These are phyloP conservation scores for Apocynum venetum DNA, from an alignment of 257 asterid species.

Conservation along the genomic window DNA sequence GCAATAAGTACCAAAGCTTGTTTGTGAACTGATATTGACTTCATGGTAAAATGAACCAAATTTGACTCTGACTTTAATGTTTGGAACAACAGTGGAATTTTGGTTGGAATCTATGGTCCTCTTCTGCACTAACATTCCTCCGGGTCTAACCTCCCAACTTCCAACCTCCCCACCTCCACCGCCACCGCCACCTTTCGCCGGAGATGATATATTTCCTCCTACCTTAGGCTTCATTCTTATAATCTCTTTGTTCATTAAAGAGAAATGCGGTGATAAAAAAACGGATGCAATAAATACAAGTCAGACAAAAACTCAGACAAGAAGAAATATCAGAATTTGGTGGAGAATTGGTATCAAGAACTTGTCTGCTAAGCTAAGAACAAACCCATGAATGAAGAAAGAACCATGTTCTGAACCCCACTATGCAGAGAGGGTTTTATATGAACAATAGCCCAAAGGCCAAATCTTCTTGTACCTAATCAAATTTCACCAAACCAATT, in stretches of 20 bases:
- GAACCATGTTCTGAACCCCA: slow-evolving; percentile 63
- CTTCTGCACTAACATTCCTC: slow-evolving; percentile 90
- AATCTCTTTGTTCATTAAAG: slow-evolving; percentile 40
- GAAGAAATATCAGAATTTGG: slow-evolving; percentile 24
- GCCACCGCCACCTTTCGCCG: slow-evolving; percentile 27
- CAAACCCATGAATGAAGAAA: slow-evolving; percentile 57
- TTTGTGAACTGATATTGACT: slow-evolving; percentile 61
- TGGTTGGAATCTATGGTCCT: slow-evolving; percentile 64
- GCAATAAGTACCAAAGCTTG: slow-evolving; percentile 63
- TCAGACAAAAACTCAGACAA: neutral
- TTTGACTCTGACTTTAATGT: slow-evolving; percentile 60
- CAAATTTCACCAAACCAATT: slow-evolving; percentile 20
- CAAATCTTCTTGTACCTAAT: slow-evolving; percentile 23
- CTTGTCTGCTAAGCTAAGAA: slow-evolving; percentile 88
- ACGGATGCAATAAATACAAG: slow-evolving; percentile 10
- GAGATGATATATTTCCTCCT: slow-evolving; percentile 35
- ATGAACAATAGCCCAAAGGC: slow-evolving; percentile 25
- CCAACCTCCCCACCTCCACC: slow-evolving; percentile 31
- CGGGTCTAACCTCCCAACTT: slow-evolving; percentile 73
- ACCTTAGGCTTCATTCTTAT: slow-evolving; percentile 54
- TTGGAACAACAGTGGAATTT: slow-evolving; percentile 36
- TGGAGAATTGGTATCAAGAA: slow-evolving; percentile 17
- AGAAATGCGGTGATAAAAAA: neutral
- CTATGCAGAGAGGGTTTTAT: slow-evolving; percentile 50
- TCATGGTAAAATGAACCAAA: slow-evolving; percentile 60